Conservation (phyloP, 805 yeast genomes). For the Candida nitratophila region DNA sequence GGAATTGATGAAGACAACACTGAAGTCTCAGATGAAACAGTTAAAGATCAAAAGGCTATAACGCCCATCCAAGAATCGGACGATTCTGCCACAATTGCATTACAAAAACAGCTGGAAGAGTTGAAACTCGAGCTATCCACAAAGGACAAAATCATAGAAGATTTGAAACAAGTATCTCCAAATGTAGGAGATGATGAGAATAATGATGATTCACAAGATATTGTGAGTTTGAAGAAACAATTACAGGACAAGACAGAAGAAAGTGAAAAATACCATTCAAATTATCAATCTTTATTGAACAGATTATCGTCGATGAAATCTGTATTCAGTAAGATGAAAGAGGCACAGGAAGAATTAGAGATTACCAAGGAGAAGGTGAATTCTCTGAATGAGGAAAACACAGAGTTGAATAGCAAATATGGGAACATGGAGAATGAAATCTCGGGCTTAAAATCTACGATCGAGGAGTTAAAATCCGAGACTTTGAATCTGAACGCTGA, state of each 20-base stretch:
- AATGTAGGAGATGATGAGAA: background rate
- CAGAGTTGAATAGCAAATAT: conserved; percentile 25
- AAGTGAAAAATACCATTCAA: conserved; percentile 48
- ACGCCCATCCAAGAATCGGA: no score
- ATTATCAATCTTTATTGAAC: conserved; percentile 55
- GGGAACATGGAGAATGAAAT: conserved; percentile 20
- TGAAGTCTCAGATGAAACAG: no score
- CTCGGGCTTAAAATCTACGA: conserved; percentile 15
- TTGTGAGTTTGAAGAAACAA: conserved; percentile 17
- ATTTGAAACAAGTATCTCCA: no score
- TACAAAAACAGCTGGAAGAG: no score
- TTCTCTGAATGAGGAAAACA: conserved; percentile 27
- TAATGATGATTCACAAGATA: background rate
- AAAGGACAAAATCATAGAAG: no score
- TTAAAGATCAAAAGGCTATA: no score
- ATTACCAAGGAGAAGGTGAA: conserved; percentile 39
- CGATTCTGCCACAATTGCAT: no score
- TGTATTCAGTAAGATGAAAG: conserved; percentile 67
- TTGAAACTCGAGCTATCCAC: no score
- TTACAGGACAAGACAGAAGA: conserved; percentile 36
- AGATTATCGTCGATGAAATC: conserved; percentile 68
- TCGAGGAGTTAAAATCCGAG: conserved; percentile 23
- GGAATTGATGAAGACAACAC: no score
- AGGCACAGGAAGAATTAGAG: conserved; percentile 56
- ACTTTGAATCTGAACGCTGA: conserved; percentile 6